These are phyloP conservation scores for Babesia gibsoni DNA, from an alignment of 169 alveolate species.

Conservation along the genomic window DNA sequence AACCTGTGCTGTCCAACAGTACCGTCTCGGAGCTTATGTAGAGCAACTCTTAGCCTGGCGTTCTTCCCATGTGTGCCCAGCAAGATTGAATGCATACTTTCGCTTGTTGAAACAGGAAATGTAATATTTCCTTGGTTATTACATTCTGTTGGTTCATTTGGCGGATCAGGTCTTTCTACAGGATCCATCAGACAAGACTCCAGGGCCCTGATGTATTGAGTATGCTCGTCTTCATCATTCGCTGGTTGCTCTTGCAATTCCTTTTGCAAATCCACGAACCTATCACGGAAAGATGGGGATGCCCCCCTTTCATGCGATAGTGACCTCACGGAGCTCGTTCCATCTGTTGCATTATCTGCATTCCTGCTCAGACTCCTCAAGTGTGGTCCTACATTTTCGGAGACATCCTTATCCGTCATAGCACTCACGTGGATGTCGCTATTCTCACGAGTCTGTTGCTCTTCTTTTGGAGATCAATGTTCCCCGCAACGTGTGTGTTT, in stretches of 20 bases:
- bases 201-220: constrained; percentile 18
- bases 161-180: neutral
- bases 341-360: neutral
- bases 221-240: neutral
- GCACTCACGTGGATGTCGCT: neutral
- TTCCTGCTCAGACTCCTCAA: neutral
- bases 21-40: constrained; percentile 28
- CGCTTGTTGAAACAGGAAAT: neutral
- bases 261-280: constrained; percentile 8
- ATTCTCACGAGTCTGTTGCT: no score
- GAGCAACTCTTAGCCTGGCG: constrained; percentile 11
- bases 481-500: no score
- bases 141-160: neutral
- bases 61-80: constrained; percentile 3
- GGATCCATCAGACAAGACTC: constrained; percentile 24
- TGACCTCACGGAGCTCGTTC: constrained; percentile 23
- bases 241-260: neutral
- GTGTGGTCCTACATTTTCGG: neutral
- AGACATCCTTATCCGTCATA: neutral
- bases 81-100: neutral
- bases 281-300: constrained; percentile 12
- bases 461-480: no score
- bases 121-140: neutral
- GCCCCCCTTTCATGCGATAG: constrained; percentile 1
- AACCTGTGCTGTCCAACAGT: constrained; percentile 17